Evolutionary conservation across 2,329 filamentous ascomycete species (phyloP), one percentile per base, ranked within the genome.

Genomic region (Aciculosporium take): DNA sequence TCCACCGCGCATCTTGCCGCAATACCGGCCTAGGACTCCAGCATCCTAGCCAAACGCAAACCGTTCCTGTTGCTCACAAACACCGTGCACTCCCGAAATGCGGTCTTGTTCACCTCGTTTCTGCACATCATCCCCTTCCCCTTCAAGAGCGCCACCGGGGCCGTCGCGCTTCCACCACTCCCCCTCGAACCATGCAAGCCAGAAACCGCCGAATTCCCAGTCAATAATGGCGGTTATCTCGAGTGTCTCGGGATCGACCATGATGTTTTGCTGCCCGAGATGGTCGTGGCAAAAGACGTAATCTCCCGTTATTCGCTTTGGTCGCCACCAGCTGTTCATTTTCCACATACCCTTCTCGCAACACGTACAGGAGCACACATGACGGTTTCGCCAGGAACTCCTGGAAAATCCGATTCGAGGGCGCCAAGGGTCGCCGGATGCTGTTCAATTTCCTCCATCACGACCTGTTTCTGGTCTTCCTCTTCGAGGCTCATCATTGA

Each of bases 201-300:
- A 60, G 47, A 58, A 61, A 3, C 57, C 58, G 3, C 51, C 53
- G 41, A 53, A 59, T 43, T 63, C 59, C 58, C 58, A 61, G 33
- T 60, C 58, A 21, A 62, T 48, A 23, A 61, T 57, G 7, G 54
- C 56, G 1, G 38, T 40, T 15, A 61, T 55, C 37, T 56, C 52
- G 33, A 59, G 42, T 13, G 53, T 55, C 1, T 49, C 35, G 2
- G 40, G 42, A 15, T 48, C 39, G 4, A 44, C 46, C n/a, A 47
- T 43, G 7, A 48, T 33, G n/a, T 48, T 47, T 6, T 47, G 41
- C 27, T 47, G 42, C 13, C 32, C 40, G 7, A 48, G 39, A 15
- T 42, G 36, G 17, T 47, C 45, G n/a, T 43, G 46, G 32, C 43
- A 47, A 20, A 48, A 47, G 4, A 48, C 46, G 32, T 40, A 51